These are phyloP conservation scores for Beauveria rudraprayagi DNA, from an alignment of 2,329 filamentous ascomycete species.

Conservation along the genomic window DNA sequence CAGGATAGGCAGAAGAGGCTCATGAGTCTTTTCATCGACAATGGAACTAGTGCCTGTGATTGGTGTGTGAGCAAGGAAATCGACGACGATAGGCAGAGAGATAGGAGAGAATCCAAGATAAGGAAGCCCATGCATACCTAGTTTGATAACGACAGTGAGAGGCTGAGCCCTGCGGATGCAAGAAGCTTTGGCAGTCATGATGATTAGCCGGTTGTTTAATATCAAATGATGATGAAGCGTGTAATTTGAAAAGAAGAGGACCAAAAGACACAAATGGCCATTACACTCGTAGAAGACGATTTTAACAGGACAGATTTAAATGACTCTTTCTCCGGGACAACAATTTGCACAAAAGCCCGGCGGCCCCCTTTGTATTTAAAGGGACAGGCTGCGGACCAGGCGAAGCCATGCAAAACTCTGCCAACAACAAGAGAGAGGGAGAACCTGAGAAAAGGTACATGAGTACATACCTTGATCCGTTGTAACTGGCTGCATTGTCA, in stretches of 20 bases:
- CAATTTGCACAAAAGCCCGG: background rate
- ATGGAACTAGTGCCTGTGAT: constrained; percentile 90
- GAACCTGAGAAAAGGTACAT: constrained; percentile 8
- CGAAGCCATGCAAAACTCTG: constrained; percentile 10
- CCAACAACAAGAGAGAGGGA: constrained; percentile 6
- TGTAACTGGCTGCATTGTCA: constrained; percentile 11
- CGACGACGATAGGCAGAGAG: background rate
- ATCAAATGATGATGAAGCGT: constrained; percentile 10
- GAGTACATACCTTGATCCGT: constrained; percentile 9
- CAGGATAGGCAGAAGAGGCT: constrained; percentile 83
- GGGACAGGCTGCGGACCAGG: background rate
- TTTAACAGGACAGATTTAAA: constrained; percentile 1
- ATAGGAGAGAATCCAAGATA: background rate
- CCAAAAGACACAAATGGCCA: constrained; percentile 8
- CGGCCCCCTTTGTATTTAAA: constrained; percentile 10
- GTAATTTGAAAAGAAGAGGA: constrained; percentile 11
- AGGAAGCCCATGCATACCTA: constrained; percentile 50
- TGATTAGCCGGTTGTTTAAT: constrained; percentile 1
- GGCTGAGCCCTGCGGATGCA: constrained; percentile 25
- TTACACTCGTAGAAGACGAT: constrained; percentile 3
- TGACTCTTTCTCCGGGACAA: background rate
- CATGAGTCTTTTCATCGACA: constrained; percentile 90
- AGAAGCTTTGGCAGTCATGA: constrained; percentile 14
- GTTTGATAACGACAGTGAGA: constrained; percentile 77
- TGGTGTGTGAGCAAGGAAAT: background rate